phyloP scores from a whole-genome alignment of 441 rosid species.

The Kokia cookei region DNA sequence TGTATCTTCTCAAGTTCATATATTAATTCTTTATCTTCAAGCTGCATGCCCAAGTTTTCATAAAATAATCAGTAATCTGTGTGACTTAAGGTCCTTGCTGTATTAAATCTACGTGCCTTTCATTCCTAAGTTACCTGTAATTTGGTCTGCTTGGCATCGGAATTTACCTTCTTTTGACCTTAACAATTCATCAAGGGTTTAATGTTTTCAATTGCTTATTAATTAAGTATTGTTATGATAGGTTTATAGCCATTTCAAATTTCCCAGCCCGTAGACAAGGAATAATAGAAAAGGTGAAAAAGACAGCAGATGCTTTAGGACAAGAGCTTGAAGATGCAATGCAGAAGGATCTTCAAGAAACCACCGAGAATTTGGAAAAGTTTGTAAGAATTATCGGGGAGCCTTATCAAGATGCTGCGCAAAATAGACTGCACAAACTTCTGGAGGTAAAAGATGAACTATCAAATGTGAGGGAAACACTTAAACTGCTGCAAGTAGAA shows the following conservation, averaged over 20 bases:
- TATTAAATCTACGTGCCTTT: background rate
- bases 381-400: conserved; percentile 52
- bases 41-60: background rate
- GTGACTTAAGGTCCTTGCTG: background rate
- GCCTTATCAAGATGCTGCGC: conserved; percentile 79
- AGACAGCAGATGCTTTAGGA: conserved; percentile 59
- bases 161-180: background rate
- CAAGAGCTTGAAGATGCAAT: conserved; percentile 79
- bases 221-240: conserved; percentile 13
- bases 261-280: conserved; percentile 68
- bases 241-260: conserved; percentile 70
- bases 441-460: conserved; percentile 45
- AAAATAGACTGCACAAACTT: conserved; percentile 50
- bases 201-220: background rate
- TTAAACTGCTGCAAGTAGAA: conserved; percentile 49
- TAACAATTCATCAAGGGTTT: background rate
- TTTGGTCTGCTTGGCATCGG: background rate
- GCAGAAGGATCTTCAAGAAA: conserved; percentile 71
- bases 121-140: background rate
- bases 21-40: conserved; percentile 2
- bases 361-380: conserved; percentile 39
- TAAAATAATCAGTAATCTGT: background rate
- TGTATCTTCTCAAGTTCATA: conserved; percentile 7
- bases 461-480: conserved; percentile 36
- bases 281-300: conserved; percentile 60